Conservation (phyloP, 1,284 basidiomycete species). For the Gomphus bonarii region DNA sequence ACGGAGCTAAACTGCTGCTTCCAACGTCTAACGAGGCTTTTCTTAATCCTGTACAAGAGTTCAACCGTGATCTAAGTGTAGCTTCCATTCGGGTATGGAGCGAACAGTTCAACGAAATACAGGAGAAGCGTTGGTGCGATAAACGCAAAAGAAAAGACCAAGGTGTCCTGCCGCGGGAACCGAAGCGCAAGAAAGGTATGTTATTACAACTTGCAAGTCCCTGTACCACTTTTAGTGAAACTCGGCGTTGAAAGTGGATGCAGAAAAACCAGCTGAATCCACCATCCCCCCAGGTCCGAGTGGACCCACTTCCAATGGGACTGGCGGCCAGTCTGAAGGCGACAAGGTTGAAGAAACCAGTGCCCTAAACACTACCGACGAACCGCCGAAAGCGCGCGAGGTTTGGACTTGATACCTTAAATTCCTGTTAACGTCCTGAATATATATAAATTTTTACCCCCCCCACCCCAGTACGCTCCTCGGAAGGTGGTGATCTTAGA, state of each 20-base stretch:
- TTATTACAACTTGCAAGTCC: too few relatives aligned
- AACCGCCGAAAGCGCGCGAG: not conserved
- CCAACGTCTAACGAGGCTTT: conserved; percentile 76
- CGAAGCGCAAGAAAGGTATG: conserved; percentile 13
- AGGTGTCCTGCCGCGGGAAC: conserved; percentile 20
- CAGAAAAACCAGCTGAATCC: conserved; percentile 8
- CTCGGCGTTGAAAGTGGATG: conserved; percentile 9
- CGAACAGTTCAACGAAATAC: conserved; percentile 59
- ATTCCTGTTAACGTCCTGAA: not conserved
- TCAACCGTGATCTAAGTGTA: conserved; percentile 91
- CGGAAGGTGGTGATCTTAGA: conserved; percentile 83
- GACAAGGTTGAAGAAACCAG: not conserved
- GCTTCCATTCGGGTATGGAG: conserved; percentile 85
- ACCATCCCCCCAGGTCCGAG: not conserved
- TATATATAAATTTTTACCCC: too few relatives aligned
- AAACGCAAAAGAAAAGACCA: conserved; percentile 28
- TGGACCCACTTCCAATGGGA: not conserved
- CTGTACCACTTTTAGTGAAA: not conserved
- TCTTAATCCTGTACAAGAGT: conserved; percentile 97
- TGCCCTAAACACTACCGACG: not conserved
- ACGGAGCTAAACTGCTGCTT: conserved; percentile 74
- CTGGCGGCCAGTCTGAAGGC: not conserved
- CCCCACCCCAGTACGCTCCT: too few relatives aligned
- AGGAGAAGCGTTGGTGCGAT: conserved; percentile 50
- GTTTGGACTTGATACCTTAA: not conserved